Base-by-base conservation (phyloP, 2,329 filamentous ascomycete species). In the Pezicula neosporulosa region DNA sequence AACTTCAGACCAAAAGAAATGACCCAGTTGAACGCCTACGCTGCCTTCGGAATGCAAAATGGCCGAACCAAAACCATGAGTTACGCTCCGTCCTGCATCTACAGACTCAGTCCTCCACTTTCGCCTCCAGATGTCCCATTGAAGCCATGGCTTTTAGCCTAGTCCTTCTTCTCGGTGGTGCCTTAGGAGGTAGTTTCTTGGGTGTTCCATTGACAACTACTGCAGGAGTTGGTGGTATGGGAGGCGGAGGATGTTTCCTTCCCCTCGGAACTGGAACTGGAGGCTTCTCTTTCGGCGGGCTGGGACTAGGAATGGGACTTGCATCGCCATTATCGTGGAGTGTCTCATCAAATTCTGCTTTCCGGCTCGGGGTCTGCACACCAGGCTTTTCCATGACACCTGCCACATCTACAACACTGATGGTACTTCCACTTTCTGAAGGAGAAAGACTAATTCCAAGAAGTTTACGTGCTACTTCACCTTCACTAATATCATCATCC, bases 371-470 rank as follows among this genome's bases (percentile, higher is more conserved):
- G 16, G 90, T 91, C 62, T 91, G 85, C 19, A 93, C 83, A 1
- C 88, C 90, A 0, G 90, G 90, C 67, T 89, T 91, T 70, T 93
- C 90, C 66, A 80, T 89, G 42, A 91, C 87, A 10, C 83, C 82
- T 6, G 90, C 90, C 39, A 96, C 83, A 60, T 94, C 87, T 33
- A 83, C 76, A 44, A 94, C 86, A 63, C 88, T 92, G 57, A 90
- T 74, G 62, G 78, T 84, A 65, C 90, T 95, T 44, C 81, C 81
- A n/a, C 79, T 80, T 47, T 88, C 82, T 2, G 72, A 71, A 2
- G 81, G 76, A 1, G 83, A 81, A 3, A 93, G 74, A 54, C 83
- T 87, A 68, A 92, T 90, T 9, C 87, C 88, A 3, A 91, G 69
- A 27, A 86, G 69, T 58, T 83, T 85, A 33, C 72, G 75, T 6